Evolutionary conservation across 192 early-diverging fungal genomes (phyloP).

Genomic region (Oehlia diaphana): DNA sequence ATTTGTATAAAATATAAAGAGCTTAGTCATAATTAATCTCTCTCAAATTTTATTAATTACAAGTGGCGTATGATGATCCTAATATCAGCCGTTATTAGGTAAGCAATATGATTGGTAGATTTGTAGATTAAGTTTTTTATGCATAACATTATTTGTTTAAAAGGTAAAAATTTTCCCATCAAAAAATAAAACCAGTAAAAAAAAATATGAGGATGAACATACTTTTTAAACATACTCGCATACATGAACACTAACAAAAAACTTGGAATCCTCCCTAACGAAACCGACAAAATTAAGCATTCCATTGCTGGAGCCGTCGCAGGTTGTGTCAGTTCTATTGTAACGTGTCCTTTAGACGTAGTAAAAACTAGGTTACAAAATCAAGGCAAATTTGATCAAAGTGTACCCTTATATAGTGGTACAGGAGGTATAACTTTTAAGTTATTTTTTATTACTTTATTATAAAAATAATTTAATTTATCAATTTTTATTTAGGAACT

Average conservation of each 20-base stretch:
- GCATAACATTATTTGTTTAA: no score
- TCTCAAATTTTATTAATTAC: no score
- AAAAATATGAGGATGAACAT: background rate
- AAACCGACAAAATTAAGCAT: slow-evolving; percentile 65
- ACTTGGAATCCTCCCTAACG: slow-evolving; percentile 8
- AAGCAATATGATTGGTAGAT: no score
- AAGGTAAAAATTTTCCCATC: no score
- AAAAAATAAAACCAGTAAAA: background rate
- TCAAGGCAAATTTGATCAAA: slow-evolving; percentile 49
- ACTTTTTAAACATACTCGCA: background rate
- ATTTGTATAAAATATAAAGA: no score
- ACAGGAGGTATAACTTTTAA: slow-evolving; percentile 42
- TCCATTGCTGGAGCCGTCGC: slow-evolving; percentile 82
- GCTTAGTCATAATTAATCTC: no score
- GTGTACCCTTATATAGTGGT: slow-evolving; percentile 54
- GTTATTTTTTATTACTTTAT: background rate
- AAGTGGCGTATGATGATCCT: no score
- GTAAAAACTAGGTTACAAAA: slow-evolving; percentile 95
- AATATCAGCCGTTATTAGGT: no score
- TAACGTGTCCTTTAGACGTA: slow-evolving; percentile 92
- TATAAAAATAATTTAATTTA: background rate
- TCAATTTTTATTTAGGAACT: slow-evolving; percentile 42
- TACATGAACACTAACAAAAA: slow-evolving; percentile 19
- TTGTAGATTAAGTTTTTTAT: no score
- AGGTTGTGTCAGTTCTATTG: slow-evolving; percentile 76